Evolutionary conservation across 371 early-diverging fungal species (phyloP), one percentile per base, ranked within the genome.

Genomic region (Blakeslea trispora): DNA sequence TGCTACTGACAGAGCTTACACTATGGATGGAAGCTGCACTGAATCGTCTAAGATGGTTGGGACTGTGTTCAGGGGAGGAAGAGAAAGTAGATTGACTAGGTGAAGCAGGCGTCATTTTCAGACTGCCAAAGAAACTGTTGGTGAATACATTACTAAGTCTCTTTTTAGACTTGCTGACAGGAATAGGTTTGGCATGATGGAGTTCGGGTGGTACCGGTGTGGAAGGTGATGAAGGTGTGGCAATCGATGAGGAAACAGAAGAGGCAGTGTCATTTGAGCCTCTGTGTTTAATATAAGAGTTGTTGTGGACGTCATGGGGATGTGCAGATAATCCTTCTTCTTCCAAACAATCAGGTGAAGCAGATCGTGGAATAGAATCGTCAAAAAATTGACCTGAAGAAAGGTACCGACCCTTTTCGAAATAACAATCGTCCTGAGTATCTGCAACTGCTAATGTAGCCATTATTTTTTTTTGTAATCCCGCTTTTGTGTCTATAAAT

Each of bases 221-320:
- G 7, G 49, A 47, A 23, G 47, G 42, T 9, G 57, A 19, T 5
- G 50, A 17, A 1, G 57, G 42, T 3, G 64, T 49, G 19, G 50
- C 49, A 28, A 55, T 47, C 18, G 19, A 32, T 3, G 51, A 59
- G n/a, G 59, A 64, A 24, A 22, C 41, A 13, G 65, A 59, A n/a
- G 65, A 64, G 8, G 39, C 18, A 23, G 65, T 64, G 40, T 64
- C 65, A 39, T 60, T 64, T 9, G 65, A 59, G 37, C 65, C 60
- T 64, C 55, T 46, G 18, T 52, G 44, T 54, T 50, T 35, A 17
- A 35, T 54, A 11, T 58, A 37, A 13, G 59, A 40, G 35, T 49
- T 49, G 15, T 49, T 35, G 10, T 48, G 22, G 3, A 14, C 31
- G 19, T 59, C 50, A 49, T 58, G 54, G 41, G 59, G 45, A 18